phyloP scores from a whole-genome alignment of 148 eudicot species.

The Cornus controversa region DNA sequence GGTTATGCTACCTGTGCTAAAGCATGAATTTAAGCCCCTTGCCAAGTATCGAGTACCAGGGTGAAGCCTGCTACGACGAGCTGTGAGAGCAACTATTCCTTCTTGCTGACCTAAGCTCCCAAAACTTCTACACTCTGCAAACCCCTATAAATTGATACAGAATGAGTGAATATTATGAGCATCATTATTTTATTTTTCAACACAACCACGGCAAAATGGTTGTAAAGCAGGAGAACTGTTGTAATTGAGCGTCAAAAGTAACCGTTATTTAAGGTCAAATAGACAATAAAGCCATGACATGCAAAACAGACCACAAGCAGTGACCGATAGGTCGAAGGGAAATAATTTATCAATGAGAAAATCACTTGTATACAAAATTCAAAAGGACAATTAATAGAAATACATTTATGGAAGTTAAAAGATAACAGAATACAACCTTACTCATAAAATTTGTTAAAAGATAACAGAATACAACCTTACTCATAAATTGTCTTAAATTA shows the following conservation, averaged over 20 bases:
- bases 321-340: neutral
- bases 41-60: conserved; percentile 99
- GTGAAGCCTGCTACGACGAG: conserved; percentile 98
- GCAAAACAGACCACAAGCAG: neutral
- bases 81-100: conserved; percentile 86
- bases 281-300: neutral
- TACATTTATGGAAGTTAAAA: neutral
- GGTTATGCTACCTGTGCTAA: conserved; percentile 69
- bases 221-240: neutral
- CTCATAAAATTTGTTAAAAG: neutral
- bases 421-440: too few relatives aligned
- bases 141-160: conserved; percentile 63
- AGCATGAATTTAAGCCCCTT: conserved; percentile 92
- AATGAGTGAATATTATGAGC: conserved; percentile 23
- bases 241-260: neutral
- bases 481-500: neutral
- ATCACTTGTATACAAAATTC: neutral
- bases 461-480: too few relatives aligned
- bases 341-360: neutral
- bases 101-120: conserved; percentile 98
- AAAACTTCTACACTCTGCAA: conserved; percentile 88
- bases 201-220: neutral
- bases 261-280: neutral
- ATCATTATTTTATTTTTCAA: conserved; percentile 5
- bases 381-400: neutral